Base-by-base conservation (phyloP, 192 early-diverging fungal genomes). In the Jimgerdemannia lactiflua region DNA sequence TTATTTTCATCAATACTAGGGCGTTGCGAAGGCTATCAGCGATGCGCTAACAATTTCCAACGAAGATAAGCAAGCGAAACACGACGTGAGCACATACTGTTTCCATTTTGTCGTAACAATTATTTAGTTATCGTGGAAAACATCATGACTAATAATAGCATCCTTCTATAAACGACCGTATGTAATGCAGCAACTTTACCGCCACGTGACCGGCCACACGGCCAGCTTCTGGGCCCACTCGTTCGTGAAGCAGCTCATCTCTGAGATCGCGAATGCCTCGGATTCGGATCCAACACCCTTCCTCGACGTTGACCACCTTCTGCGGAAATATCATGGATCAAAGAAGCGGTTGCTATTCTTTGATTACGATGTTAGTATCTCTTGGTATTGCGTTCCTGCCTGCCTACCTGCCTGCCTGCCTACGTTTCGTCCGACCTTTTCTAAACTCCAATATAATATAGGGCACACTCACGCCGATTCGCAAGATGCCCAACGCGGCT, bases 401-500 rank as follows among this genome's bases (percentile, higher is more conserved):
- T 29, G 29, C 29, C 29, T 29, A 1, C 29, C 29, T 29, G 29
- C 29, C 29, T 29, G 29, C 29, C 29, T 29, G 29, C 29, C 1
- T 29, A 29, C 29, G 29, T 29, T 29, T 29, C 29, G 29, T 29
- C 29, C 29, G 29, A 29, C 29, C 29, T 29, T 29, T 29, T 29
- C 29, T 29, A 29, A 29, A 29, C 29, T 29, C 29, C 29, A 29
- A 29, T 29, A 29, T 29, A 29, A 29, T 29, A 18, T 77, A 93
- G 92, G 98, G 98, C 42, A 99, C 97, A 4, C 81, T 99, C 14
- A 97, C 96, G 3, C 95, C 96, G 3, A 97, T 97, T 65, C 86
- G 86, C 67, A 95, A 93, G 80, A 93, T 88, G 29, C 96, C 95
- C 11, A 87, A 88, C 3, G 91, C 91, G 43, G 95, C 95, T 11